These are phyloP conservation scores for Cyberlindnera lachancei DNA, from an alignment of 805 yeast species.

Conservation along the genomic window DNA sequence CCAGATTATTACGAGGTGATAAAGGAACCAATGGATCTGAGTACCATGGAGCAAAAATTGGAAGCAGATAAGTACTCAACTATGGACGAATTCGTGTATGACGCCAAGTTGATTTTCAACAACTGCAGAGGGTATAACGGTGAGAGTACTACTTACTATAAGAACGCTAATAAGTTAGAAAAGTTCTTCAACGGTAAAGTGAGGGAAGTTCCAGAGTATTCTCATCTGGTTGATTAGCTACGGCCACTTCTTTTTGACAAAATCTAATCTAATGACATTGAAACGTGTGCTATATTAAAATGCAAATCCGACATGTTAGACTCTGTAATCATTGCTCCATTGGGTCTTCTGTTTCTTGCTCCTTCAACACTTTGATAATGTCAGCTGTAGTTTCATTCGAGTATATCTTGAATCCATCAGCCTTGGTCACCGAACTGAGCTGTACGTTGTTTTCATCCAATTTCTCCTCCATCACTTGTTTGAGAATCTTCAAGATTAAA, in stretches of 20 bases:
- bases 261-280: too few relatives aligned
- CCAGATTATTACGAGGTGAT: constrained; percentile 95
- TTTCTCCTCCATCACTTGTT: constrained; percentile 99
- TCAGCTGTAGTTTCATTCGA: constrained; percentile 74
- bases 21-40: constrained; percentile 95
- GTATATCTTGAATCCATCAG: constrained; percentile 80
- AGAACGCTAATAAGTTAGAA: constrained; percentile 90
- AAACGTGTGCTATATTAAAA: too few relatives aligned
- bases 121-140: constrained; percentile 92
- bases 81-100: constrained; percentile 88
- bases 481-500: constrained; percentile 77
- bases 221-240: constrained; percentile 53
- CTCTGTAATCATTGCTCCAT: constrained; percentile 1
- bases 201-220: constrained; percentile 87
- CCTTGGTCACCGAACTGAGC: constrained; percentile 85
- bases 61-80: constrained; percentile 88
- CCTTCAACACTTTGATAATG: constrained; percentile 71
- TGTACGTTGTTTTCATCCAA: constrained; percentile 93
- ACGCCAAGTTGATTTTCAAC: constrained; percentile 75
- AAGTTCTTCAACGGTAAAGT: constrained; percentile 77
- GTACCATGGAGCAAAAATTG: constrained; percentile 89
- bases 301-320: too few relatives aligned
- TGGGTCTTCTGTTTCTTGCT: constrained; percentile 47
- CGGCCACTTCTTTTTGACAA: too few relatives aligned
- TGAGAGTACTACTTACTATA: constrained; percentile 90